Evolutionary conservation across 2,329 filamentous ascomycete genomes (phyloP), one percentile per base, ranked within the genome.

Genomic region (Didymosphaeria variabile): DNA sequence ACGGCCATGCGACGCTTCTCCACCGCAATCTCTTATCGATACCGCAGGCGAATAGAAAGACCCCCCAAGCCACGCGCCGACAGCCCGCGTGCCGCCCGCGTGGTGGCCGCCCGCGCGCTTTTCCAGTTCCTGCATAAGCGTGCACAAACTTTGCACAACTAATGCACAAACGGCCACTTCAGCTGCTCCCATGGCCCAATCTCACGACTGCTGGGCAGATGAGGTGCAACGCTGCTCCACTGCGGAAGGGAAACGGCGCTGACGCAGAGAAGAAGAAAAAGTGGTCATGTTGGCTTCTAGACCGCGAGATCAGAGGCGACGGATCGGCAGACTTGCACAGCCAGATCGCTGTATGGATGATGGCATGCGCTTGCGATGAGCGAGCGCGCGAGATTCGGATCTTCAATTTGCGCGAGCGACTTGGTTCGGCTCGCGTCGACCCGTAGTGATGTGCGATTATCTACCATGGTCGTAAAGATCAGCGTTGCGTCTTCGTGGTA

Each of bases 91-190:
- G 23, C 32, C 34, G 19, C 26, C 40, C 17, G 26, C 26, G 38
- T 32, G 42, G 13, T 36, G 32, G 57, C 26, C 40, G 36, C 57
- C 58, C 50, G 52, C 52, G 52, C 58, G 9, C 38, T n/a, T 40
- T n/a, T 17, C 19, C 19, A 40, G 46, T 47, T 36, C 58, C 58
- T 59, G 58, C 58, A 59, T 51, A 59, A 56, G 52, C 58, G 58
- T 21, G 36, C 49, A 54, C 55, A 54, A 49, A 54, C 2, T 38
- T n/a, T 59, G 57, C 58, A 60, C 52, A 52, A 36, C 58, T 56
- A 60, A 52, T 59, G 57, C 57, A 55, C 46, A 17, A 15, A 12
- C 21, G 1, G 15, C 12, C 12, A 2, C 10, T 17, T 13, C 21
- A 19, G 4, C n/a, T 32, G 26, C 26, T 26, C n/a, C n/a, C n/a